Base-by-base conservation (phyloP, 2,329 filamentous ascomycete genomes). In the Coniochaeta sp. region DNA sequence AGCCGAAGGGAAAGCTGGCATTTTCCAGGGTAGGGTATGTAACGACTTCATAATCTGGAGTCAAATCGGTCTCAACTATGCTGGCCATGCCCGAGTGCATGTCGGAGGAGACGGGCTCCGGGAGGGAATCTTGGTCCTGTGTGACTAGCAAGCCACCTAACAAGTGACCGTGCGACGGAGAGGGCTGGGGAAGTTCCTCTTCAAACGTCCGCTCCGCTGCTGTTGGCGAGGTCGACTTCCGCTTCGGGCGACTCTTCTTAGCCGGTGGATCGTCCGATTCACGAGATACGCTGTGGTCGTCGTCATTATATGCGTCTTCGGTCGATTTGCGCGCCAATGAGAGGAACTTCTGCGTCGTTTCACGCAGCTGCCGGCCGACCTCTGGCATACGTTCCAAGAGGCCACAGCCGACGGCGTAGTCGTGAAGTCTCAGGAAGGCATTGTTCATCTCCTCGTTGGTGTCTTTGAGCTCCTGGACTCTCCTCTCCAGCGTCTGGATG, bases 391-490 rank as follows among this genome's bases (percentile, higher is more conserved):
- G 70, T 36, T 84, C 77, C 8, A 88, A 72, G 22, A 89, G 68
- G n/a, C 85, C 84, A 59, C 82, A 79, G 34, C 76, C 72, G 24
- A 86, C 69, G 2, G 84, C 81, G 42, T 81, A 82, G 63, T 90
- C 83, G 63, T 89, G 85, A 26, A 93, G 81, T 34, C 77, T 79
- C 65, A 86, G 76, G 66, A 96, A 92, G 0, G 85, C 82, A 58
- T 81, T 85, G 73, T 84, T 88, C 86, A 96, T 91, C 66, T 89
- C 83, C 60, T 89, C 82, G 62, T 93, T 88, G 24, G 82, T 84
- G 16, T 81, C 79, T 61, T 88, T 83, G n/a, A 96, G 81, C 26
- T 84, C 80, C 59, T 86, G 77, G 28, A 93, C 89, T 62, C 87
- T 82, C 59, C 84, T 81, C 69, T 91, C 88, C 12, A 96, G 79